These are phyloP conservation scores for Forsythia suspensa DNA, from an alignment of 257 asterid species.

Conservation along the genomic window DNA sequence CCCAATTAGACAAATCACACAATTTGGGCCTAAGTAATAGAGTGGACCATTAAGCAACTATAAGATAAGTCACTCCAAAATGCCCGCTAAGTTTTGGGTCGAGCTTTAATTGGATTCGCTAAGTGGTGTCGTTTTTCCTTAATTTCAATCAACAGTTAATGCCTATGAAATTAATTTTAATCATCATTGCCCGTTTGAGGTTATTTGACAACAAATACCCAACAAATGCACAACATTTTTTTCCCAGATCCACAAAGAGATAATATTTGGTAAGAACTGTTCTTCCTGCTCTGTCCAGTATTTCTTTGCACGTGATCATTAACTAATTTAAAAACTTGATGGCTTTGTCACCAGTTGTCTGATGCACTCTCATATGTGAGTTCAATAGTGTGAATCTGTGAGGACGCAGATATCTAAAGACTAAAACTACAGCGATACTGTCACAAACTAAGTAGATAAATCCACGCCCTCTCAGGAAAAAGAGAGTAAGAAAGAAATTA, in stretches of 20 bases:
- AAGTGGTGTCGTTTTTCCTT: too few relatives aligned
- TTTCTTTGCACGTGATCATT: background rate
- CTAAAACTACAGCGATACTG: background rate
- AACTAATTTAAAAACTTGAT: background rate
- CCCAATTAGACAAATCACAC: too few relatives aligned
- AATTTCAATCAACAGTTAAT: too few relatives aligned
- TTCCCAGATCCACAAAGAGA: background rate
- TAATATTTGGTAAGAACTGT: background rate
- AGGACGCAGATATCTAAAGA: background rate
- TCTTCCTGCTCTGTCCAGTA: slow-evolving; percentile 1
- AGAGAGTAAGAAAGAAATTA: background rate
- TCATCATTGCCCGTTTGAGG: too few relatives aligned
- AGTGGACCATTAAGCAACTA: too few relatives aligned
- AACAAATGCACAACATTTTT: background rate
- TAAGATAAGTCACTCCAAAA: too few relatives aligned
- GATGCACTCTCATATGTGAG: background rate
- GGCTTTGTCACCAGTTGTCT: background rate
- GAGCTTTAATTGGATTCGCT: too few relatives aligned
- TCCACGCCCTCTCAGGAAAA: background rate
- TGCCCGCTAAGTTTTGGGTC: too few relatives aligned
- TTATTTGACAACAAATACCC: too few relatives aligned
- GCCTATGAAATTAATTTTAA: too few relatives aligned
- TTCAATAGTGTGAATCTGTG: background rate
- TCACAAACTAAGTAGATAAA: background rate
- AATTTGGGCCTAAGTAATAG: too few relatives aligned